These are phyloP conservation scores for Auriscalpium vulgare DNA, from an alignment of 768 basidiomycete genomes.

Conservation along the genomic window DNA sequence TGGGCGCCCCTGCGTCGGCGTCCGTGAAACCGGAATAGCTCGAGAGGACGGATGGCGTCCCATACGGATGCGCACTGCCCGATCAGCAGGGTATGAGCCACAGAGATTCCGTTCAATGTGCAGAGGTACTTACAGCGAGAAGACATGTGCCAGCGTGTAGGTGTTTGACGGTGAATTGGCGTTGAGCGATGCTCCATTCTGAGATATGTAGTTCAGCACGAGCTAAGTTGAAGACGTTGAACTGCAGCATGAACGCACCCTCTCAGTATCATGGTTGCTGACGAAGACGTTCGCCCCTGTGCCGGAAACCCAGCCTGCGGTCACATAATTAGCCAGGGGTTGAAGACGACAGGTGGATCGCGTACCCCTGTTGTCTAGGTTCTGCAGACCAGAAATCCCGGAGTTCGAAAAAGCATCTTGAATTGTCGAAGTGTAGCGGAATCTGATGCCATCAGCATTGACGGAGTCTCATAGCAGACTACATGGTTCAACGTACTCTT, in stretches of 20 bases:
- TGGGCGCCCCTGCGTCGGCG: conserved; percentile 52
- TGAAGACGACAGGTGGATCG: too few relatives aligned
- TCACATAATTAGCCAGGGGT: too few relatives aligned
- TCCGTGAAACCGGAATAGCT: conserved; percentile 42
- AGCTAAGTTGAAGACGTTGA: too few relatives aligned
- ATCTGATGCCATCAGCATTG: conserved; percentile 21
- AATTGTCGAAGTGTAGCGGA: conserved; percentile 51
- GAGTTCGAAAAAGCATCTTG: conserved; percentile 39
- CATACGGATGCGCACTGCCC: conserved; percentile 49
- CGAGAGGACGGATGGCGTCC: conserved; percentile 56
- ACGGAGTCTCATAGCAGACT: neutral
- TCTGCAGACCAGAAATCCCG: conserved; percentile 45
- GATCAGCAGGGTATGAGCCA: neutral
- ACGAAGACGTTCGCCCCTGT: conserved; percentile 56
- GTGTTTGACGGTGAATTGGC: conserved; percentile 55
- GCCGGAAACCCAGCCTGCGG: conserved; percentile 46
- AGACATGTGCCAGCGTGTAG: conserved; percentile 51
- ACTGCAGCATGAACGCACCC: conserved; percentile 23
- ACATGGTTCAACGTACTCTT: conserved; percentile 36
- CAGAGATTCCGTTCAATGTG: neutral
- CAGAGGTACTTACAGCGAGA: conserved; percentile 36
- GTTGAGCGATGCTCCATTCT: conserved; percentile 49
- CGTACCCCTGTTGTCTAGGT: conserved; percentile 34
- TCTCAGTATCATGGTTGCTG: conserved; percentile 64
- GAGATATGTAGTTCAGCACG: neutral